These are phyloP conservation scores for Eimeria necatrix DNA, from an alignment of 169 alveolate species.

Conservation along the genomic window DNA sequence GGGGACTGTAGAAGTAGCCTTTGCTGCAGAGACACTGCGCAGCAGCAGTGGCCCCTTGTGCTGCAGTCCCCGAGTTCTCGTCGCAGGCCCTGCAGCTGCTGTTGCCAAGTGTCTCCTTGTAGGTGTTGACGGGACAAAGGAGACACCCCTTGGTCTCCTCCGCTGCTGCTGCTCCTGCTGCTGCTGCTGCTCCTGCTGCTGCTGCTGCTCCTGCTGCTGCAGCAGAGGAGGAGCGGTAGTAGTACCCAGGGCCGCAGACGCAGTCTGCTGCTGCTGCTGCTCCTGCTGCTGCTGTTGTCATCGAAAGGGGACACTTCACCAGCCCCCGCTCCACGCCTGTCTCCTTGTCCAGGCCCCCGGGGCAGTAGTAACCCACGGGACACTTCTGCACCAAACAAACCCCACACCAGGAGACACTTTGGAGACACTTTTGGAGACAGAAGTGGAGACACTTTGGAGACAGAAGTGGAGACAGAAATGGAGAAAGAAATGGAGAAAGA, in stretches of 20 bases:
- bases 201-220: too few relatives aligned
- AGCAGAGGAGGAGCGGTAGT: not conserved
- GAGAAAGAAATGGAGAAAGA: not conserved
- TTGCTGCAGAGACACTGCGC: constrained; percentile 86
- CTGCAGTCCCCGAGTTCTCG: constrained; percentile 86
- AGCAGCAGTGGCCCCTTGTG: constrained; percentile 80
- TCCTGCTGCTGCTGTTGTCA: constrained; percentile 78
- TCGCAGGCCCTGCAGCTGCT: constrained; percentile 85
- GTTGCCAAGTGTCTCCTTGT: constrained; percentile 85
- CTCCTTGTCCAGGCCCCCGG: constrained; percentile 82
- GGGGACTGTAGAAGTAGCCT: constrained; percentile 86
- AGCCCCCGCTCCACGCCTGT: not conserved
- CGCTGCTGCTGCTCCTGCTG: too few relatives aligned
- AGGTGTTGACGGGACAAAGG: constrained; percentile 86
- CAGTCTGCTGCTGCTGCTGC: constrained; percentile 75
- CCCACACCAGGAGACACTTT: not conserved
- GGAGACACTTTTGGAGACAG: too few relatives aligned
- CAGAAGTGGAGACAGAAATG: not conserved
- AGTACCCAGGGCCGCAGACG: constrained; percentile 73
- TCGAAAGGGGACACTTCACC: constrained; percentile 68
- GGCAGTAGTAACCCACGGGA: constrained; percentile 88
- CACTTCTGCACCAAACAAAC: constrained; percentile 79
- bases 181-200: too few relatives aligned
- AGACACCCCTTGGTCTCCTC: constrained; percentile 77
- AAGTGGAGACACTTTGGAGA: too few relatives aligned